Conservation (phyloP, 176 grass and related monocot genomes). For the Panicum miliaceum region DNA sequence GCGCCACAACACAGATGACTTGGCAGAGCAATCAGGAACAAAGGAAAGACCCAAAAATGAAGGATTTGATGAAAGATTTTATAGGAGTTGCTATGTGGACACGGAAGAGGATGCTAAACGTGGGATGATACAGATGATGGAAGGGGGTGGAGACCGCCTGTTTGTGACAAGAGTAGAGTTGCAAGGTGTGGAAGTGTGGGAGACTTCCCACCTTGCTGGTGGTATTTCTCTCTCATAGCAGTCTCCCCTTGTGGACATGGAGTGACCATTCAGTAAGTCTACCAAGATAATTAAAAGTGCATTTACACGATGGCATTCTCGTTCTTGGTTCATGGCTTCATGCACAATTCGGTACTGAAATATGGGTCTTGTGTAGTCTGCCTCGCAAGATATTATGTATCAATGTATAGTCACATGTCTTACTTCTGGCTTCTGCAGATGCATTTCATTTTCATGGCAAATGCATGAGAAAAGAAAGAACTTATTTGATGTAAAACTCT, state of each 20-base stretch:
- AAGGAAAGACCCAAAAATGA: slow-evolving; percentile 26
- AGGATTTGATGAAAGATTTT: slow-evolving; percentile 39
- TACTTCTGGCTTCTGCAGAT: slow-evolving; percentile 33
- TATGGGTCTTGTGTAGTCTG: slow-evolving; percentile 13
- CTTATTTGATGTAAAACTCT: slow-evolving; percentile 23
- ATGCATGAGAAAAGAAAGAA: background rate
- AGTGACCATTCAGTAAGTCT: background rate
- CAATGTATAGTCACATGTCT: slow-evolving; percentile 27
- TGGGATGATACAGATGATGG: slow-evolving; percentile 70
- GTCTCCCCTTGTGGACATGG: background rate
- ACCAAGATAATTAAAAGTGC: slow-evolving; percentile 1
- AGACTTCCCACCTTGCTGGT: slow-evolving; percentile 58
- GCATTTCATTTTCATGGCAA: slow-evolving; percentile 33
- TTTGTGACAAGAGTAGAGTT: slow-evolving; percentile 69
- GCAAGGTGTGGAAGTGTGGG: slow-evolving; percentile 80
- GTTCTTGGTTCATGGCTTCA: slow-evolving; percentile 28
- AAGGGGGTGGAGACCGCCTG: slow-evolving; percentile 80
- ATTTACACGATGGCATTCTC: slow-evolving; percentile 24
- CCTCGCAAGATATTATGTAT: slow-evolving; percentile 9
- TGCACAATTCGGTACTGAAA: slow-evolving; percentile 1
- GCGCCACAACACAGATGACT: background rate
- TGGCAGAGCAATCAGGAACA: slow-evolving; percentile 12
- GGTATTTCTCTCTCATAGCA: slow-evolving; percentile 56
- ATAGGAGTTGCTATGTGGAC: slow-evolving; percentile 69
- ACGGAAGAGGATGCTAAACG: slow-evolving; percentile 62